These are phyloP conservation scores for Dissophora ornata DNA, from an alignment of 192 early-diverging fungal species.

Conservation along the genomic window DNA sequence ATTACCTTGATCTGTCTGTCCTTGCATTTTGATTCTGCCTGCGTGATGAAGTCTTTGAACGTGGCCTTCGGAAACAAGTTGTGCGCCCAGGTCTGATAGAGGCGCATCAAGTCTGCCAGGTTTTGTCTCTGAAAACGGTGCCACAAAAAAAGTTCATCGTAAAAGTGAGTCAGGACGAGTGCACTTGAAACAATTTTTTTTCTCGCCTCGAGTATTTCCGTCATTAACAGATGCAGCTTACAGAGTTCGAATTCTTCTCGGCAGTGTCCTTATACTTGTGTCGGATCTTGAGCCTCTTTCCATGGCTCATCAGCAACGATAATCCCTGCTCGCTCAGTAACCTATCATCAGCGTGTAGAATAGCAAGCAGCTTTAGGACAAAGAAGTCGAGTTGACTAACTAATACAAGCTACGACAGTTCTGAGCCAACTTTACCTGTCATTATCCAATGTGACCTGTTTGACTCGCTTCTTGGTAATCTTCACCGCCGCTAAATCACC, in stretches of 20 bases:
- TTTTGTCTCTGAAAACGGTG: constrained; percentile 46
- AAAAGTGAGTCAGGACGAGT: neutral
- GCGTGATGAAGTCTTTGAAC: constrained; percentile 33
- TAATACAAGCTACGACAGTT: too few relatives aligned
- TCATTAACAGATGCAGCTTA: constrained; percentile 5
- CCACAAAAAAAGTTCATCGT: too few relatives aligned
- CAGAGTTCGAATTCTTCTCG: constrained; percentile 39
- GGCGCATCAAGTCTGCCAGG: constrained; percentile 30
- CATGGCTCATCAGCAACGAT: constrained; percentile 18
- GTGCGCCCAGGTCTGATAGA: constrained; percentile 51
- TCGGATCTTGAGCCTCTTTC: constrained; percentile 40
- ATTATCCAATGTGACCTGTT: constrained; percentile 22
- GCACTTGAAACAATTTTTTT: neutral
- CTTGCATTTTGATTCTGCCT: constrained; percentile 32
- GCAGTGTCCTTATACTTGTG: constrained; percentile 24
- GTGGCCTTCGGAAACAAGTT: constrained; percentile 47
- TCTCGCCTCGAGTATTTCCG: too few relatives aligned
- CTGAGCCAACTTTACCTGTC: constrained; percentile 23
- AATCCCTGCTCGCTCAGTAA: constrained; percentile 30
- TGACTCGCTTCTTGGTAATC: constrained; percentile 28
- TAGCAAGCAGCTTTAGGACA: too few relatives aligned
- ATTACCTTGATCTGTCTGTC: constrained; percentile 44
- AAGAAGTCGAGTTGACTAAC: too few relatives aligned
- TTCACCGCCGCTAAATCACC: constrained; percentile 30
- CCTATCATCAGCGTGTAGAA: constrained; percentile 8